Conservation (phyloP, 1,284 basidiomycete species). For the Pholiota adiposa region DNA sequence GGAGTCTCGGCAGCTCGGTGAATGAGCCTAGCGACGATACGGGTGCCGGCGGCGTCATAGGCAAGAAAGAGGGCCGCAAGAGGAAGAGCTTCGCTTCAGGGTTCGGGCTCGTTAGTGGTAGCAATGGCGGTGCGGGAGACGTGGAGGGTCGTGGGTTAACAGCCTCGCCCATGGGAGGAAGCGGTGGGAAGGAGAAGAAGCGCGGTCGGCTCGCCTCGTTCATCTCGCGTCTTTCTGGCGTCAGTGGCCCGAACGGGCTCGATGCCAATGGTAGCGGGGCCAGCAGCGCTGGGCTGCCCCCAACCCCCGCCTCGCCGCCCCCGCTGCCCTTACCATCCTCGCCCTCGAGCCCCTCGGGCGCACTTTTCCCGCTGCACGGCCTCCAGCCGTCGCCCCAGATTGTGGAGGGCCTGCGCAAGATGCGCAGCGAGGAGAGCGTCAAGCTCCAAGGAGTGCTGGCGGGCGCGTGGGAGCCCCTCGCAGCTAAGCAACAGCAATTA, state of each 20-base stretch:
- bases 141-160: no score
- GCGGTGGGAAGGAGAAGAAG: slow-evolving; percentile 19
- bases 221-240: slow-evolving; percentile 29
- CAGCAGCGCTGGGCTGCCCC: background rate
- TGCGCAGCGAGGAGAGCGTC: slow-evolving; percentile 7
- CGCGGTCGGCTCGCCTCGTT: slow-evolving; percentile 29
- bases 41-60: background rate
- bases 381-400: slow-evolving; percentile 11
- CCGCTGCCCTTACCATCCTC: slow-evolving; percentile 1
- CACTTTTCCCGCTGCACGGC: no score
- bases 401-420: background rate
- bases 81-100: slow-evolving; percentile 17
- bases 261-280: background rate
- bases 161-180: no score
- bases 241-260: slow-evolving; percentile 10
- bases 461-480: slow-evolving; percentile 8
- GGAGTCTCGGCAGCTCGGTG: slow-evolving; percentile 9
- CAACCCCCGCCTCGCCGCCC: background rate
- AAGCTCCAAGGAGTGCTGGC: slow-evolving; percentile 3
- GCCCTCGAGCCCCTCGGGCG: background rate
- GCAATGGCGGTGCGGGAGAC: no score
- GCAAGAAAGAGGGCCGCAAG: slow-evolving; percentile 13
- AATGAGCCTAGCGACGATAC: background rate
- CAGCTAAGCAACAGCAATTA: background rate
- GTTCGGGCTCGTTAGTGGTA: background rate